Evolutionary conservation across 2,329 filamentous ascomycete genomes (phyloP).

Genomic region (Stagonosporopsis chrysanthemi): DNA sequence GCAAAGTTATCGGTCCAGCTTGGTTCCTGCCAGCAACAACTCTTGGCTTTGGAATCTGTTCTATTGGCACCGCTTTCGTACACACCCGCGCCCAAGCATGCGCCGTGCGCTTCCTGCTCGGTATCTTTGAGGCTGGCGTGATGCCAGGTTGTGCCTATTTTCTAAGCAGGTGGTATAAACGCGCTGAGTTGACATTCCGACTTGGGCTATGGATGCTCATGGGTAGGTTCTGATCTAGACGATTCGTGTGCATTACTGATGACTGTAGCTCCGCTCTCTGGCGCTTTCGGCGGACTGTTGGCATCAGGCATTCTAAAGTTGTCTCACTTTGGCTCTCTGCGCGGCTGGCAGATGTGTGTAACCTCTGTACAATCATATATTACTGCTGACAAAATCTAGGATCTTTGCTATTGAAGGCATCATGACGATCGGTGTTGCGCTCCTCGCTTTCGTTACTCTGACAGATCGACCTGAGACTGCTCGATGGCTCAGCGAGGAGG

Average conservation of each 20-base stretch:
- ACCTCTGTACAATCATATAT: not conserved
- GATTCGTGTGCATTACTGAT: not conserved
- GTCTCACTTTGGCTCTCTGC: constrained; percentile 61
- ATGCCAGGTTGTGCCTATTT: constrained; percentile 76
- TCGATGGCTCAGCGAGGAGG: constrained; percentile 66
- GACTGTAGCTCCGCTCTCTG: constrained; percentile 64
- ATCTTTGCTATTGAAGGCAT: constrained; percentile 73
- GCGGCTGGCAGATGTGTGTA: constrained; percentile 60
- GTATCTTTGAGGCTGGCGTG: constrained; percentile 72
- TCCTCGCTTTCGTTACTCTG: constrained; percentile 67
- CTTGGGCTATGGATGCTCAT: constrained; percentile 71
- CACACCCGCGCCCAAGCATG: constrained; percentile 58
- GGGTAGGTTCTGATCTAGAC: constrained; percentile 35
- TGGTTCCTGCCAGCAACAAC: constrained; percentile 71
- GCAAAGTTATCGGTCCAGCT: constrained; percentile 71
- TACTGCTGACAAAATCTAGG: constrained; percentile 6
- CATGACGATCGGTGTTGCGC: constrained; percentile 61
- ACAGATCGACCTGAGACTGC: constrained; percentile 73
- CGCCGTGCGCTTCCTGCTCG: constrained; percentile 69
- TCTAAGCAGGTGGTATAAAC: constrained; percentile 72
- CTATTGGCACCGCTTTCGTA: constrained; percentile 70
- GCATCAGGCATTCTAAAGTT: constrained; percentile 66
- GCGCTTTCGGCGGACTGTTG: constrained; percentile 72
- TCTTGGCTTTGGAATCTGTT: constrained; percentile 66
- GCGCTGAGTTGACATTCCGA: constrained; percentile 69